Base-by-base conservation (phyloP, 805 yeast genomes). In the Zygoascus ofunaensis region DNA sequence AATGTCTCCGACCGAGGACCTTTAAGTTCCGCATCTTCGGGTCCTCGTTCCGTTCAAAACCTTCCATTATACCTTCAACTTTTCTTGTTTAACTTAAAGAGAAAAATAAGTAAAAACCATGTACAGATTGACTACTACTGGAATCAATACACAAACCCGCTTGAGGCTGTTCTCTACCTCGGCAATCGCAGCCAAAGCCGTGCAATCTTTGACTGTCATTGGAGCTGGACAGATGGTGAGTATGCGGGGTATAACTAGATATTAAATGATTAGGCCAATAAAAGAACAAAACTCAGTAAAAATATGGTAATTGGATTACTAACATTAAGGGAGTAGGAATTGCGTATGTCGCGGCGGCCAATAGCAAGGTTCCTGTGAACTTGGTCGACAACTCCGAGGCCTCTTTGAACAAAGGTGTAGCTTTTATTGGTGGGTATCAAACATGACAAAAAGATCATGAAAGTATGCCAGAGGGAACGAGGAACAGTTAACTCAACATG, bases 161-260 rank as follows among this genome's bases (percentile, higher is more conserved):
- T n/a, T n/a, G n/a, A n/a, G n/a, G 12, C 7, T 26, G 30, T 26
- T 26, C 12, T 26, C 30, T 26, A 26, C 10, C 12, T 7, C 30
- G 10, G 7, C 30, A 26, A 26, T 7, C 7, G 8, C 36, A 8
- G 8, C 33, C 10, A 37, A 48, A 40, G 41, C 37, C 37, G 23
- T 59, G 15, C 44, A 50, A 42, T 47, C 55, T 8, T 44, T 65
- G 36, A 60, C 66, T 4, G 70, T 65, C 12, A 56, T 68, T 35
- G 72, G 72, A 21, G 65, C 70, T 2, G 72, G 72, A 45, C 72
- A 68, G 49, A 68, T 68, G 72, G 65, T 59, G 44, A 37, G 55
- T 44, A 22, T 34, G n/a, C 17, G 19, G 15, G 34, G 26, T 34
- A 41, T n/a, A n/a, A n/a, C n/a, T n/a, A n/a, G n/a, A n/a, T n/a